Evolutionary conservation across 2,329 filamentous ascomycete species (phyloP), one percentile per base, ranked within the genome.

Genomic region (Alternaria tenuissima): DNA sequence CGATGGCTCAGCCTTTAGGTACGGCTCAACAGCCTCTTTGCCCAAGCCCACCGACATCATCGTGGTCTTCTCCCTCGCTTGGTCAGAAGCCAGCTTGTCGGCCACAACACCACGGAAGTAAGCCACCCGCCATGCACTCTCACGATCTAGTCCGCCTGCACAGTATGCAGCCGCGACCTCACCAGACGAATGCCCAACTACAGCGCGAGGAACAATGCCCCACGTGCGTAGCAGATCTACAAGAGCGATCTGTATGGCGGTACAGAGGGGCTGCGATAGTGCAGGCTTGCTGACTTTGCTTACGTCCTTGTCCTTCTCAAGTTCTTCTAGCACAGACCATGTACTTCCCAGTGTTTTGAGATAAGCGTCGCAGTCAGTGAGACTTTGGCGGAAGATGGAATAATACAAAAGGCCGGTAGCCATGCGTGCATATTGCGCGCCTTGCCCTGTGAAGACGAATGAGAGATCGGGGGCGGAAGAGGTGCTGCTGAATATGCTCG

Each of bases 391-490:
- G 44, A 66, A 67, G 7, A 64, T 30, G 2, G 22, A 30, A 30
- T 65, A 63, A 0, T 30, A 12, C 8, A 70, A 48, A 0, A 75
- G 63, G 12, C 67, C 69, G 0, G 22, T 39, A 1, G 65, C 73
- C 71, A 77, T 76, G 9, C 41, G 47, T 1, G 36, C 30, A 61
- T 68, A 76, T 30, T 76, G 74, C 1, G 71, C 73, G 20, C 72
- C 73, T 54, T 76, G 74, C 3, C 74, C 74, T 1, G 72, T 75
- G 44, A 74, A 76, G 7, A 75, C 62, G 18, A 72, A 69, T 12
- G 56, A 59, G 24, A 64, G 30, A 16, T 54, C 38, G 1, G 59
- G 56, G 1, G 49, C 24, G 0, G 56, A 59, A 3, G 44, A 30
- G 6, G 44, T 59, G 18, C 55, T 48, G 41, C 43, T 52, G 32